Evolutionary conservation across 2,329 filamentous ascomycete species (phyloP).

Genomic region (Fusarium veterinarium): DNA sequence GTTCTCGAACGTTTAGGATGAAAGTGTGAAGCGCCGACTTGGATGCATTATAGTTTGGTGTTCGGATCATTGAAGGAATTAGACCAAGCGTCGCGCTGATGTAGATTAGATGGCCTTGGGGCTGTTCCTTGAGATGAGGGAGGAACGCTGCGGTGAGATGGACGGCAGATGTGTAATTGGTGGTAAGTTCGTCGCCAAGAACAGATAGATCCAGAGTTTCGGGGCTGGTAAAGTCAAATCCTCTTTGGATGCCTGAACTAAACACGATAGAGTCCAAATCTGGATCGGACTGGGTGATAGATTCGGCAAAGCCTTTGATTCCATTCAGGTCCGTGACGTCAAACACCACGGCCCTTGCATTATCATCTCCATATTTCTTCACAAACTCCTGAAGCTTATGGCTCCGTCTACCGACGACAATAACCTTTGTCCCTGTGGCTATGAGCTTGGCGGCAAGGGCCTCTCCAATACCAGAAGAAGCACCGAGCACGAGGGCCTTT

Average conservation of each 20-base stretch:
- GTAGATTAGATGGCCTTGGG: slow-evolving; percentile 34
- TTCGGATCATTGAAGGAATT: slow-evolving; percentile 37
- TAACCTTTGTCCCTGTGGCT: slow-evolving; percentile 56
- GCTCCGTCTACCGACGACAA: slow-evolving; percentile 60
- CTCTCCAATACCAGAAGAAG: slow-evolving; percentile 46
- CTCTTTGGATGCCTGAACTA: slow-evolving; percentile 66
- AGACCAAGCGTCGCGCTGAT: slow-evolving; percentile 42
- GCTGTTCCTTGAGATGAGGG: slow-evolving; percentile 39
- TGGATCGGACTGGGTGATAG: slow-evolving; percentile 24
- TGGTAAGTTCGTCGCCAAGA: slow-evolving; percentile 43
- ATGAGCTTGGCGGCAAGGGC: slow-evolving; percentile 55
- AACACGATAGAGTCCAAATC: slow-evolving; percentile 62
- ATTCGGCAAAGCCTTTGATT: slow-evolving; percentile 41
- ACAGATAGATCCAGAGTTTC: slow-evolving; percentile 45
- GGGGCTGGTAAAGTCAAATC: slow-evolving; percentile 47
- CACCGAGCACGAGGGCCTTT: slow-evolving; percentile 57
- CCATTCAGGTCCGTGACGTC: slow-evolving; percentile 59
- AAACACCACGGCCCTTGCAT: slow-evolving; percentile 51
- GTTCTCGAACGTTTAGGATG: slow-evolving; percentile 37
- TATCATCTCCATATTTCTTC: slow-evolving; percentile 53
- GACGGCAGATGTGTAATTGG: slow-evolving; percentile 45
- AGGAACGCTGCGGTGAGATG: slow-evolving; percentile 45
- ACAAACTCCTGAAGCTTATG: slow-evolving; percentile 62
- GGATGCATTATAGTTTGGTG: slow-evolving; percentile 46
- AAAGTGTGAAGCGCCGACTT: slow-evolving; percentile 45